phyloP scores from a whole-genome alignment of 2,329 filamentous ascomycete species.

The Aspergillus sp. region DNA sequence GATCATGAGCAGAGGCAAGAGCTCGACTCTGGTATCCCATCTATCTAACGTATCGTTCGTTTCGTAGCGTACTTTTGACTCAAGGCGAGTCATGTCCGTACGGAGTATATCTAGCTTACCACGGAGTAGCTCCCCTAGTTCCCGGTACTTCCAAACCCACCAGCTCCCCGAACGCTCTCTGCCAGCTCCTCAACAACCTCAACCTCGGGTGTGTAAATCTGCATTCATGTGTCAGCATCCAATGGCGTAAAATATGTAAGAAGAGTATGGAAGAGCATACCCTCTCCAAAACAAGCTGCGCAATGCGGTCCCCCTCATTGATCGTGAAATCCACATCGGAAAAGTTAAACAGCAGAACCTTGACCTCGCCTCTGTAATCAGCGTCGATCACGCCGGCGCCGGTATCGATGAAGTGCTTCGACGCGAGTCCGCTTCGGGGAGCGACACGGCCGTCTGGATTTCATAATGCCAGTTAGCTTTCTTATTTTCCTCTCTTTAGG shows the following conservation, averaged over 20 bases:
- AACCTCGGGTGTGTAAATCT: slow-evolving; percentile 90
- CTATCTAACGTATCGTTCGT: background rate
- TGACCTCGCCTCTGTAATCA: slow-evolving; percentile 92
- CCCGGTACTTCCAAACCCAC: slow-evolving; percentile 89
- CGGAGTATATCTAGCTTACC: background rate
- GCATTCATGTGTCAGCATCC: background rate
- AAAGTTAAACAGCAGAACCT: slow-evolving; percentile 94
- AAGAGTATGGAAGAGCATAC: slow-evolving; percentile 33
- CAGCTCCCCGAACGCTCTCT: slow-evolving; percentile 84
- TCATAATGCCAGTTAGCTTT: background rate
- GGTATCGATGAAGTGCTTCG: slow-evolving; percentile 94
- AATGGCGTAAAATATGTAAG: background rate
- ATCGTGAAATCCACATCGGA: slow-evolving; percentile 77
- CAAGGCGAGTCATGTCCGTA: background rate
- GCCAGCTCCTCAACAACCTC: slow-evolving; percentile 85
- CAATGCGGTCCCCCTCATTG: slow-evolving; percentile 83
- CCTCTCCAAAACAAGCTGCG: slow-evolving; percentile 89
- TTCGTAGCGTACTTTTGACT: background rate
- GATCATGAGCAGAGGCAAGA: background rate
- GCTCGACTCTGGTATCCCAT: background rate
- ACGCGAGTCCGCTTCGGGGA: slow-evolving; percentile 84
- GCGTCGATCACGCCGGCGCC: slow-evolving; percentile 97
- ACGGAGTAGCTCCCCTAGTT: background rate
- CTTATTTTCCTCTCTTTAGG: background rate
- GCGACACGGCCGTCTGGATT: slow-evolving; percentile 78